Conservation (phyloP, 2,329 filamentous ascomycete genomes). For the Bimuria novae-zelandiae region DNA sequence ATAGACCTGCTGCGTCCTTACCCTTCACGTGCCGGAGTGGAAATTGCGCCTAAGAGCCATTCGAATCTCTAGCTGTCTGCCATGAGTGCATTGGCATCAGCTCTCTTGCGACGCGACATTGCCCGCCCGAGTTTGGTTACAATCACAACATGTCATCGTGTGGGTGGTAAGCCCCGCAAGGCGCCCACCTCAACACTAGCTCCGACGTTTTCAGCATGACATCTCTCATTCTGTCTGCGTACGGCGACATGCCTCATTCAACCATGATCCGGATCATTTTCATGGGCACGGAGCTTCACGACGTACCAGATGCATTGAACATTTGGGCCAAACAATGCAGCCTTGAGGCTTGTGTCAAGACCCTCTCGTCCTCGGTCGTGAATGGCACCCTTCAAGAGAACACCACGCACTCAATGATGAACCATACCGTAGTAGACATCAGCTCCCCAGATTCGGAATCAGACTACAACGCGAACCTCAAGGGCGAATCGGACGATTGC, state of each 20-base stretch:
- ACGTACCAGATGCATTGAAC: conserved; percentile 12
- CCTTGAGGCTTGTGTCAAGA: conserved; percentile 18
- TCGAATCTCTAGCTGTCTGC: conserved; percentile 16
- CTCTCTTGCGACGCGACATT: conserved; percentile 15
- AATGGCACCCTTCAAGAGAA: conserved; percentile 21
- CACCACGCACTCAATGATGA: conserved; percentile 13
- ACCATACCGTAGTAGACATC: conserved; percentile 18
- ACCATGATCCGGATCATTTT: conserved; percentile 19
- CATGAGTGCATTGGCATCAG: conserved; percentile 19
- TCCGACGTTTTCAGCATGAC: conserved; percentile 24
- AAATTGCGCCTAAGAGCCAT: conserved; percentile 17
- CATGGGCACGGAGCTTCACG: conserved; percentile 19
- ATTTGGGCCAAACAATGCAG: conserved; percentile 19
- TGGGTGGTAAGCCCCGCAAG: conserved; percentile 18
- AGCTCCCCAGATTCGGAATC: conserved; percentile 11
- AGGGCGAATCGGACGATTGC: conserved; percentile 6
- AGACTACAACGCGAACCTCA: conserved; percentile 17
- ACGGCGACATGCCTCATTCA: conserved; percentile 21
- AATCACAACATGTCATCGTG: conserved; percentile 14
- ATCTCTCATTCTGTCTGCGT: conserved; percentile 21
- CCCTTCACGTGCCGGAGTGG: conserved; percentile 17
- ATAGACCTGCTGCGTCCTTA: conserved; percentile 17
- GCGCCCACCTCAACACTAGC: conserved; percentile 17
- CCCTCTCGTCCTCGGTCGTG: conserved; percentile 13
- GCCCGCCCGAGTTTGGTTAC: conserved; percentile 13